Evolutionary conservation across 306 rosid genomes (phyloP).

Genomic region (Rosa multiflora): DNA sequence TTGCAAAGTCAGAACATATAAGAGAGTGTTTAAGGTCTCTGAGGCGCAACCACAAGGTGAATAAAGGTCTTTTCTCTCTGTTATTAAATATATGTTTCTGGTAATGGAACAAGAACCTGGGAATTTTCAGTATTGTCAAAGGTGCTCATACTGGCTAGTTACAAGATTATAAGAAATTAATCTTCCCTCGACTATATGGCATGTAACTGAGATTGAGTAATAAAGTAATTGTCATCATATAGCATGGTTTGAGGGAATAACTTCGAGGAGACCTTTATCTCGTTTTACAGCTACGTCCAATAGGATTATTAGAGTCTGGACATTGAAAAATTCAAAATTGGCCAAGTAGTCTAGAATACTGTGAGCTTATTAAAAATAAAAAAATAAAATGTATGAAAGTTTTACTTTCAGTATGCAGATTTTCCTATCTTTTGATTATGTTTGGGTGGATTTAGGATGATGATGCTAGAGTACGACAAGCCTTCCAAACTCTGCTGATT

Average conservation of each 20-base stretch:
- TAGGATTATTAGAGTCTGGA: too few relatives aligned
- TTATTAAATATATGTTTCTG: background rate
- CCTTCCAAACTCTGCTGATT: conserved; percentile 72
- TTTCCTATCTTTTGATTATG: background rate
- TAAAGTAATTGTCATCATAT: background rate
- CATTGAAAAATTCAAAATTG: background rate
- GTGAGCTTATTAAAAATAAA: background rate
- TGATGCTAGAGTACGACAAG: conserved; percentile 61
- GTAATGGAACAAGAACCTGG: background rate
- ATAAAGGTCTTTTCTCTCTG: background rate
- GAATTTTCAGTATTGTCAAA: background rate
- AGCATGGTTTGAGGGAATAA: background rate
- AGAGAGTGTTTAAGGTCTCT: conserved; percentile 69
- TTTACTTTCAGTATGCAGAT: background rate
- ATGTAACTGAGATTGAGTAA: background rate
- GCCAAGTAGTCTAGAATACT: background rate
- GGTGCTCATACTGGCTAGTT: background rate
- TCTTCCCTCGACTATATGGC: background rate
- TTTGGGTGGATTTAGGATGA: conserved; percentile 57
- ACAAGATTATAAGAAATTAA: background rate
- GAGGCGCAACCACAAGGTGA: conserved; percentile 55
- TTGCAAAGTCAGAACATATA: conserved; percentile 40
- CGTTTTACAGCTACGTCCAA: background rate
- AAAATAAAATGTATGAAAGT: background rate
- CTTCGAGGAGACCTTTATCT: background rate